Evolutionary conservation across 75 land plant species (phyloP), one percentile per base, ranked within the genome.

Genomic region (Cunninghamia lanceolata): DNA sequence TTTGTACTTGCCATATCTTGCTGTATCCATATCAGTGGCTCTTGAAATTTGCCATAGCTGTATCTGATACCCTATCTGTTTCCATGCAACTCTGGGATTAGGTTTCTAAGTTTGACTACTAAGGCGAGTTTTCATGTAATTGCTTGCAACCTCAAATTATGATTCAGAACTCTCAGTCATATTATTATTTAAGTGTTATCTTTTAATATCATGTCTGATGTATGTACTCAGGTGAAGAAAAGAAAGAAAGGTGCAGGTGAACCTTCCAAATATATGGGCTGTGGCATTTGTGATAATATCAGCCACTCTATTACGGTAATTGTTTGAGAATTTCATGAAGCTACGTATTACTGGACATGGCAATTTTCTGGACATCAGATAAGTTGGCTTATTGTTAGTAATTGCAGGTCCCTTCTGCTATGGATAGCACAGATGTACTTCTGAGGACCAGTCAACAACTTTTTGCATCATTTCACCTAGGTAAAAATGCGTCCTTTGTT

Each of bases 241-340:
- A 90, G 97, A 84, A 95, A 88, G 88, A 93, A 91, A 87, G 97
- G 96, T 82, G 94, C 97, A 38, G 93, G 86, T 30, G 99, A 98
- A 85, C 99, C 99, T 80, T 30, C 70, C 73, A 98, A 98, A 87
- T 98, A 88, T 88, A 95, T 98, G 99, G 99, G 99, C 50, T 94
- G 96, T 92, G 99, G 99, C 77, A 91, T 82, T 80, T 98, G 99
- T 90, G 99, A 96, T 81, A 98, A 94, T 80, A 79, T 96, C 21
- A 98, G 99, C 89, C 99, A 94, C 73, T 92, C 96, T 28, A 87
- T 89, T 30, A 95, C 99, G 92, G 99, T 98, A 92, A 63, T 54
- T 11, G 15, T 43, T 17, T 34, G 63, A 19, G 5, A 19, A 42
- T 45, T 45, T 10, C 2, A 42, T 80, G 32, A n/a, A 2, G 40